A percentile compares a stretch with the other conserved stretches of the same genome.
These are phyloP conservation scores for Xerocomellus intermedius DNA, from an alignment of 768 basidiomycete genomes.

Conservation along the genomic window DNA sequence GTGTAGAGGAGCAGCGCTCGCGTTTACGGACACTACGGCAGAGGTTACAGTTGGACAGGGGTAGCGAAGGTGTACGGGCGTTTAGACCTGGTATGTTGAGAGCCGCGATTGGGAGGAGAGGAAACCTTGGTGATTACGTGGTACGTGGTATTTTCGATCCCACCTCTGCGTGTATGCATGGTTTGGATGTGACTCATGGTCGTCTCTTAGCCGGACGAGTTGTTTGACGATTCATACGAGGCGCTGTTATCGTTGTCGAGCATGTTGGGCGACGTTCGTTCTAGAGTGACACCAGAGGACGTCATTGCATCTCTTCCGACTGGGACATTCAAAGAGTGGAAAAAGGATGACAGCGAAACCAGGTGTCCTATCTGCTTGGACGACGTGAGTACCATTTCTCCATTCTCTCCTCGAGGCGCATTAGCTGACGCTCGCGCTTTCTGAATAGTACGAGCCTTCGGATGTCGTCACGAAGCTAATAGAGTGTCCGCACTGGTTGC, in stretches of 20 bases:
- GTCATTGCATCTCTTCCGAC: conserved; percentile 60
- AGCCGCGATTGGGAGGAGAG: conserved; percentile 21
- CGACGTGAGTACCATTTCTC: conserved; percentile 53
- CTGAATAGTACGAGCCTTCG: conserved; percentile 54
- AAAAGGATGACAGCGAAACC: conserved; percentile 59
- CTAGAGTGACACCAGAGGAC: conserved; percentile 60
- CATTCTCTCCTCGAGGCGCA: neutral
- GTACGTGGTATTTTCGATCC: conserved; percentile 37
- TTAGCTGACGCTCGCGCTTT: conserved; percentile 1
- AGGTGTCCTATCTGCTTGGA: conserved; percentile 85
- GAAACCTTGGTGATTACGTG: conserved; percentile 46
- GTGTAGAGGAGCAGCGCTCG: conserved; percentile 21
- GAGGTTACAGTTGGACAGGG: conserved; percentile 29
- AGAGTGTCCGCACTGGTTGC: conserved; percentile 79
- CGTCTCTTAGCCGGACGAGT: conserved; percentile 60
- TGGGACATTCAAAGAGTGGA: conserved; percentile 68
- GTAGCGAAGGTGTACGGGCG: conserved; percentile 15
- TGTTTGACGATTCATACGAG: conserved; percentile 77
- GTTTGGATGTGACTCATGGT: conserved; percentile 11
- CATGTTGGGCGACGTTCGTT: conserved; percentile 65
- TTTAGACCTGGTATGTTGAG: conserved; percentile 28
- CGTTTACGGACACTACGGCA: conserved; percentile 28
- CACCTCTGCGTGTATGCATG: neutral
- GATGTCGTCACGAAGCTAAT: conserved; percentile 65
- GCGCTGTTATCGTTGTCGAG: conserved; percentile 56